A percentile compares a stretch with the other conserved stretches of the same genome.
Conservation (phyloP, 352 stramenopile genomes). For the Phytophthora pseudosyringae region DNA sequence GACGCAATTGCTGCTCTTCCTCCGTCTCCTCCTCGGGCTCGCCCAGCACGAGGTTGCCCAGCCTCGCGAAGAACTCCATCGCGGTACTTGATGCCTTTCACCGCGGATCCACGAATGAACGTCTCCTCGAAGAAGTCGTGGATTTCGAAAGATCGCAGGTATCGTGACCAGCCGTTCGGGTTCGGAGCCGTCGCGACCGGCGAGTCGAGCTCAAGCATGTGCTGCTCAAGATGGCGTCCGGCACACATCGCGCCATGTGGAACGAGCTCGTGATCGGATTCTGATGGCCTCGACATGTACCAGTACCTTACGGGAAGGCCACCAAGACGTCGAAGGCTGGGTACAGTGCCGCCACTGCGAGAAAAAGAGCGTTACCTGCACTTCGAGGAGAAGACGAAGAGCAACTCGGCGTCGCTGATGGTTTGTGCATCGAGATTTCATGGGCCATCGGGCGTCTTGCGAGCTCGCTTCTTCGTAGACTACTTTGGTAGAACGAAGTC, state of each 20-base stretch:
- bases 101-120: conserved; percentile 7
- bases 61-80: conserved; percentile 72
- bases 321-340: no score
- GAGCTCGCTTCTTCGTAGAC: no score
- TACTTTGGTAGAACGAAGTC: no score
- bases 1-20: conserved; percentile 51
- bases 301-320: no score
- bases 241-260: not conserved
- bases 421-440: no score
- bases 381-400: no score
- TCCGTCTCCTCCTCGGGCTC: conserved; percentile 64
- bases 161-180: not conserved
- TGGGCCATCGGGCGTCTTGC: no score
- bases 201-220: not conserved
- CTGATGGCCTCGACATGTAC: no score
- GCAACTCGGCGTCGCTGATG: no score
- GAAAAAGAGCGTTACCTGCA: no score
- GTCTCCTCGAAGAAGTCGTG: not conserved
- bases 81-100: conserved; percentile 15
- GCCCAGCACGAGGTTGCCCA: conserved; percentile 53
- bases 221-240: no score
- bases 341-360: no score
- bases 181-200: not conserved
- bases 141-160: conserved; percentile 3
- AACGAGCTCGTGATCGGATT: not conserved